Evolutionary conservation across 305 asterid species (phyloP).

Genomic region (Caryopteris hybrid): DNA sequence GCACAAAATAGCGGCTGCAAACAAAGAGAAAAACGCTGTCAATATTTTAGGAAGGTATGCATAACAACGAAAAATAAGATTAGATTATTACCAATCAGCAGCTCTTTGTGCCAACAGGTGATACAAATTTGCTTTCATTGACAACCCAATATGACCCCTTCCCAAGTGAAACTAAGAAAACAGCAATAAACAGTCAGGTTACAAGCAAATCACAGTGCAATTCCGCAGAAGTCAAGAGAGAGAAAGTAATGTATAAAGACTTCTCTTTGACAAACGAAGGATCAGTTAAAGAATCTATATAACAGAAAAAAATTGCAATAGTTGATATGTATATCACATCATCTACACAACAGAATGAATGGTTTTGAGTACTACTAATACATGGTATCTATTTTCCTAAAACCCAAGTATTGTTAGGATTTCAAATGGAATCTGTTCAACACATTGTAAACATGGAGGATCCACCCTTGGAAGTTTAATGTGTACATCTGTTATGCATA

Average conservation of each 20-base stretch:
- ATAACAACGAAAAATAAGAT: not conserved
- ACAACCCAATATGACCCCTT: slow-evolving; percentile 87
- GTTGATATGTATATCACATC: not conserved
- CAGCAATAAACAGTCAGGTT: slow-evolving; percentile 15
- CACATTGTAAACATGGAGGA: not conserved
- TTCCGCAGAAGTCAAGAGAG: not conserved
- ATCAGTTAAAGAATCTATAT: not conserved
- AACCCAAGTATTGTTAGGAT: not conserved
- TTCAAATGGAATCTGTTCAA: not conserved
- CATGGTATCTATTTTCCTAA: not conserved
- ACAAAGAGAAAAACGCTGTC: slow-evolving; percentile 17
- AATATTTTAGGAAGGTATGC: slow-evolving; percentile 11
- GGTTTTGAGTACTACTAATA: not conserved
- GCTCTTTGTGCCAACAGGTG: slow-evolving; percentile 72
- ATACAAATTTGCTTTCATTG: slow-evolving; percentile 67
- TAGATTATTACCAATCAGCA: slow-evolving; percentile 45
- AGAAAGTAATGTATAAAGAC: not conserved
- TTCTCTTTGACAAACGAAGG: not conserved
- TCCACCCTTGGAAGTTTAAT: not conserved
- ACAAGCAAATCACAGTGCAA: not conserved
- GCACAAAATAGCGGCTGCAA: slow-evolving; percentile 79
- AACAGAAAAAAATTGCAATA: not conserved
- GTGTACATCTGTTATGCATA: not conserved
- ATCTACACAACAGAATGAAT: not conserved
- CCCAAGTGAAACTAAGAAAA: slow-evolving; percentile 79